Evolutionary conservation across 2,329 filamentous ascomycete species (phyloP).

Genomic region (Aspergillus neotritici): DNA sequence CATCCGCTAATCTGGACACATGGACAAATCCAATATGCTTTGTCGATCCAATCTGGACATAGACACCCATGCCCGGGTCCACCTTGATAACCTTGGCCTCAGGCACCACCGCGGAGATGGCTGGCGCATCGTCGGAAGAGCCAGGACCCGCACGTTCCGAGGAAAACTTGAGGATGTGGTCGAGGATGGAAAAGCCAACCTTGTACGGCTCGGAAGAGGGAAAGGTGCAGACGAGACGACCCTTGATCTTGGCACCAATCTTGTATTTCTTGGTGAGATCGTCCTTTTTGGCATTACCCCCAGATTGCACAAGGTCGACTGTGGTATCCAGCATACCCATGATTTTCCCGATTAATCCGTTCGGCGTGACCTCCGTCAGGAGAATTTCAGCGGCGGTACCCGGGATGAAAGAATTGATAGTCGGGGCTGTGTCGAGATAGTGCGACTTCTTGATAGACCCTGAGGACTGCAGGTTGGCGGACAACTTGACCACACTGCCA

Average conservation of each 20-base stretch:
- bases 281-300: constrained; percentile 61
- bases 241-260: constrained; percentile 75
- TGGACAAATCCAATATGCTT: constrained; percentile 80
- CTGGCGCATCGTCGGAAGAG: constrained; percentile 42
- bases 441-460: constrained; percentile 62
- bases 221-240: constrained; percentile 81
- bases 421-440: constrained; percentile 69
- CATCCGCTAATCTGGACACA: constrained; percentile 86
- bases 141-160: constrained; percentile 28
- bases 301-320: constrained; percentile 84
- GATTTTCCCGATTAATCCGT: constrained; percentile 81
- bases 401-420: constrained; percentile 82
- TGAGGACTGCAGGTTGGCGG: constrained; percentile 64
- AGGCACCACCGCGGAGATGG: constrained; percentile 65
- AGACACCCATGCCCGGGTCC: constrained; percentile 73
- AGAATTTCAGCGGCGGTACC: constrained; percentile 86
- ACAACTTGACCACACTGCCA: constrained; percentile 81
- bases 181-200: constrained; percentile 78
- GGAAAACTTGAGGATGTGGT: constrained; percentile 69
- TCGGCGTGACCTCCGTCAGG: constrained; percentile 65
- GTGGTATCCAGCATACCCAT: constrained; percentile 89
- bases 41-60: constrained; percentile 63
- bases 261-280: constrained; percentile 75
- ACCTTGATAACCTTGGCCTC: constrained; percentile 75
- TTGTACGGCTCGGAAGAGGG: constrained; percentile 73